These are phyloP conservation scores for Phylloporus scabripes DNA, from an alignment of 768 basidiomycete genomes.

Conservation along the genomic window DNA sequence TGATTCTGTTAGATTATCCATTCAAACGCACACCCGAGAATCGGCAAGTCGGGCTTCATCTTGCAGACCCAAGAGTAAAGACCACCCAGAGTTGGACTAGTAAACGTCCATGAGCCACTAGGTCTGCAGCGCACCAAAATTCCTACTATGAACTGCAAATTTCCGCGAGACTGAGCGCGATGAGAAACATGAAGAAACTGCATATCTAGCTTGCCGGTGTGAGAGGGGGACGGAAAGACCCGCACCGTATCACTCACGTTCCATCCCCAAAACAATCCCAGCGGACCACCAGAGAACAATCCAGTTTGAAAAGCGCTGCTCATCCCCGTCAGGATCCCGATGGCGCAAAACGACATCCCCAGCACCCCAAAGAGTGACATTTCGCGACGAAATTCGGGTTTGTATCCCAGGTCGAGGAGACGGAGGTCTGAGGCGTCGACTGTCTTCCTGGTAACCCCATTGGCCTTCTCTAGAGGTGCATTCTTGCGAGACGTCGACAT, in stretches of 20 bases:
- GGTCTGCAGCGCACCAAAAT: background rate
- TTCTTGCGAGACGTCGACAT: constrained; percentile 6
- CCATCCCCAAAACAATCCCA: constrained; percentile 61
- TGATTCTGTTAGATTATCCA: background rate
- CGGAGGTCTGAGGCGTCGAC: constrained; percentile 33
- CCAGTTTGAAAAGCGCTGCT: constrained; percentile 57
- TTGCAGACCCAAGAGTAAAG: constrained; percentile 61
- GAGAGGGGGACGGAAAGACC: background rate
- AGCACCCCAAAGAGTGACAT: constrained; percentile 57
- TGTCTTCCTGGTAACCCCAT: background rate
- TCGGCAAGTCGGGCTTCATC: constrained; percentile 50
- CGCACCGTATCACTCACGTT: constrained; percentile 35
- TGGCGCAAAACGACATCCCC: constrained; percentile 56
- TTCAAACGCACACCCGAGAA: constrained; percentile 44
- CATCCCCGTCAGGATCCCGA: constrained; percentile 58
- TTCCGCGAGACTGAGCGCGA: constrained; percentile 51
- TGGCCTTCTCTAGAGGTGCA: constrained; percentile 7
- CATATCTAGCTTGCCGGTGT: constrained; percentile 36
- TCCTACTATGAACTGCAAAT: constrained; percentile 55
- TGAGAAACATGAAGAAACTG: constrained; percentile 53
- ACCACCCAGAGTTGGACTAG: constrained; percentile 53
- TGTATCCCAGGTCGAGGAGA: constrained; percentile 49
- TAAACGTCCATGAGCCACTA: constrained; percentile 1
- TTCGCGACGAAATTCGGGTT: constrained; percentile 50
- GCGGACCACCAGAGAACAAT: constrained; percentile 51